Evolutionary conservation across 208 protist genomes (phyloP).

Genomic region (Wallacemonas rigidus): DNA sequence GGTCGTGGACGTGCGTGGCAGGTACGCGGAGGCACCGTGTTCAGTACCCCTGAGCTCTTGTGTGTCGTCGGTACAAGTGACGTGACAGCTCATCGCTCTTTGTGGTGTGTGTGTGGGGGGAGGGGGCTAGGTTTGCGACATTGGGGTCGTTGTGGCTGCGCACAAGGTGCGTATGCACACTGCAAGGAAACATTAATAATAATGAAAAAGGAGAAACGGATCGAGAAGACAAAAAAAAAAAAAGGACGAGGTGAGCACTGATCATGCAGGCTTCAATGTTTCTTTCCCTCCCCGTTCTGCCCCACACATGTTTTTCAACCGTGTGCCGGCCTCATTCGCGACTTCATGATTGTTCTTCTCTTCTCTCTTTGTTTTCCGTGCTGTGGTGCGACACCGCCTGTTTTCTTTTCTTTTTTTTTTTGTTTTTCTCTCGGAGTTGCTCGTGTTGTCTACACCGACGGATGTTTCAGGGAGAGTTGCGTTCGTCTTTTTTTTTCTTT

Average conservation of each 20-base stretch:
- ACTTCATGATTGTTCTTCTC: background rate
- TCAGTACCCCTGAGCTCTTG: background rate
- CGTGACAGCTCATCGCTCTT: background rate
- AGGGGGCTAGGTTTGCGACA: no score
- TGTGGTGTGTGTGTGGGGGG: background rate
- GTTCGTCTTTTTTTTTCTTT: no score
- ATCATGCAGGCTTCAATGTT: background rate
- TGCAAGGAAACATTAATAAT: background rate
- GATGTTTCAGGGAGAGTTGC: no score
- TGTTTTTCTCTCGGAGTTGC: conserved; percentile 4
- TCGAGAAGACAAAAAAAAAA: conserved; percentile 13
- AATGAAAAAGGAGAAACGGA: conserved; percentile 14
- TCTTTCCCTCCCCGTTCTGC: background rate
- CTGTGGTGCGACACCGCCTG: background rate
- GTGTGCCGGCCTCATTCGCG: background rate
- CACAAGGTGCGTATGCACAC: background rate
- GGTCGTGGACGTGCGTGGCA: no score
- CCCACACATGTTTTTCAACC: no score
- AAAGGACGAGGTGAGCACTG: background rate
- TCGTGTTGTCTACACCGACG: background rate
- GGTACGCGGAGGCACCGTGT: no score
- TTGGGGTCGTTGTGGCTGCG: no score
- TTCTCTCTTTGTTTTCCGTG: background rate
- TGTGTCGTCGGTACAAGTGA: background rate
- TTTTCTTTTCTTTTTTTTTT: background rate